Percentiles rank a stretch among this genome's conserved stretches.
Conservation (phyloP, 106 monocot species). For the Hemerocallis citrina region DNA sequence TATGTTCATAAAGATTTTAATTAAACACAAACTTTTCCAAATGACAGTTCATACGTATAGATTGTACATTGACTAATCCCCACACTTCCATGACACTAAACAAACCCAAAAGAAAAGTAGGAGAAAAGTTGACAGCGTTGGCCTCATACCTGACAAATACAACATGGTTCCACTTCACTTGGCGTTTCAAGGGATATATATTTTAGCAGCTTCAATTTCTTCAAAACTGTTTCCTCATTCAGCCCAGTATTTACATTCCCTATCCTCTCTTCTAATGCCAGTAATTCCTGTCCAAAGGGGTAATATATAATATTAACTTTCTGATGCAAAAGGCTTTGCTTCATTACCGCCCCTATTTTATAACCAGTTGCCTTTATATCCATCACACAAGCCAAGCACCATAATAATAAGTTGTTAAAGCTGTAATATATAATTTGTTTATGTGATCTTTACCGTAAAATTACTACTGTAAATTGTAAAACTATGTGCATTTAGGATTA, state of each 20-base stretch:
- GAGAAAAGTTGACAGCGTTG: neutral
- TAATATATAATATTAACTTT: neutral
- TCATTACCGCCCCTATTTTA: too few relatives aligned
- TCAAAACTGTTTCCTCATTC: constrained; percentile 56
- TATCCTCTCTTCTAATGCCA: constrained; percentile 81
- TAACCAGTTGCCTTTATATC: too few relatives aligned
- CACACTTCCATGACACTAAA: neutral
- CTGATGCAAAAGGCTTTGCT: neutral
- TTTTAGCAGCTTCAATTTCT: constrained; percentile 46
- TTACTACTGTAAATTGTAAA: too few relatives aligned
- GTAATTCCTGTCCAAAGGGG: constrained; percentile 41
- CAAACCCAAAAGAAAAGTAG: neutral
- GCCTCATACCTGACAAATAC: constrained; percentile 40
- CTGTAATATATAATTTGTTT: too few relatives aligned
- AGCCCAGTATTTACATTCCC: constrained; percentile 83
- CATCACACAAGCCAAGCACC: too few relatives aligned
- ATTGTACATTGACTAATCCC: too few relatives aligned
- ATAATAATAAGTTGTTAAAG: too few relatives aligned
- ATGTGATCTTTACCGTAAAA: too few relatives aligned
- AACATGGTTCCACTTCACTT: constrained; percentile 38
- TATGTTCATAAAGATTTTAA: too few relatives aligned
- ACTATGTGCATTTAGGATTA: too few relatives aligned
- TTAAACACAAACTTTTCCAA: too few relatives aligned
- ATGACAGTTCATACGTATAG: too few relatives aligned
- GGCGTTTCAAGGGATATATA: constrained; percentile 12